Evolutionary conservation across 768 basidiomycete species (phyloP), one percentile per base, ranked within the genome.

Genomic region (Clitopilus hobsonii): DNA sequence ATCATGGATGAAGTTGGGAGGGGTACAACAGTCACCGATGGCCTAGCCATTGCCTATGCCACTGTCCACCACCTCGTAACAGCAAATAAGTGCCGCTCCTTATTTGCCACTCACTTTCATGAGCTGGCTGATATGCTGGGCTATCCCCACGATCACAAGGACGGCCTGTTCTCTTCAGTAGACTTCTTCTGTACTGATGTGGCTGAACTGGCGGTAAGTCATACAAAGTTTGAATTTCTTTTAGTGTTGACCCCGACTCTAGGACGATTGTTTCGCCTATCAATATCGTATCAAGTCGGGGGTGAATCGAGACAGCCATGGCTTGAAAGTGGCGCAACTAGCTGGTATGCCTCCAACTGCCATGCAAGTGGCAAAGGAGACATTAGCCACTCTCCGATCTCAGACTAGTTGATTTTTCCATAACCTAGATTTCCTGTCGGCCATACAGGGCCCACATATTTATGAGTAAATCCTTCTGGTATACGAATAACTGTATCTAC

Each of bases 1-100:
- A 95, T 99, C 58, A 95, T 99, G 92, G 96, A 99, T 66, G 96
- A 99, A 74, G 94, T 99, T n/a, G 96, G 96, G 5, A 76, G 96
- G 61, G 96, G 96, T 28, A 98, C 96, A 5, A 94, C 94, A 0
- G 85, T 94, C 6, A 84, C 84, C 57, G 95, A 97, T 63, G 96
- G 96, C 8, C 69, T 98, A 13, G 93, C 96, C 0, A 91, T 98
- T 51, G 95, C 97, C 16, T 98, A 93, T 64, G 91, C 92, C 5
- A 85, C 92, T 2, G 77, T 95, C 28, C 87, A 95, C 62, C 87
- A 98, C 67, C 78, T 98, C 18, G 71, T 84, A 32, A 72, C 80
- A 29, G 78, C 81, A 26, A 91, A 91, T 62, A 72, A 74, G 51
- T 92, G 89, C 65, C 83, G 94, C 16, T 80, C 91, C n/a, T 74